Conservation (phyloP, 164 flowering plant genomes). For the Stephania cephalantha region DNA sequence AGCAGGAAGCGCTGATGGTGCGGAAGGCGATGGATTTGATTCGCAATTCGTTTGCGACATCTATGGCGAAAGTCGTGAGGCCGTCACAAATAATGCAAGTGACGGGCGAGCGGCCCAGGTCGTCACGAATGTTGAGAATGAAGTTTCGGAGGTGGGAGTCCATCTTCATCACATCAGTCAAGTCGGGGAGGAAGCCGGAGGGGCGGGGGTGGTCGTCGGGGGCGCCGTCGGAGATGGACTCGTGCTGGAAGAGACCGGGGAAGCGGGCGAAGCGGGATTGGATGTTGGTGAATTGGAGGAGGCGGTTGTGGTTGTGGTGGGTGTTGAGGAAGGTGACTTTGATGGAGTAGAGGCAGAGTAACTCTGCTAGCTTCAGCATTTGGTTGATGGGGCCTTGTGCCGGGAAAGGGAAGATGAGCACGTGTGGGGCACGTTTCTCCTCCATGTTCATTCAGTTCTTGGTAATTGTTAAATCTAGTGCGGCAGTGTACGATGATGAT, state of each 20-base stretch:
- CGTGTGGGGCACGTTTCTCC: slow-evolving; percentile 19
- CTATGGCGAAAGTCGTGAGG: slow-evolving; percentile 22
- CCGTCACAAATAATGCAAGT: slow-evolving; percentile 44
- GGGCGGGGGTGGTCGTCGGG: slow-evolving; percentile 24
- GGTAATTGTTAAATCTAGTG: no score
- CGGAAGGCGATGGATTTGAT: slow-evolving; percentile 35
- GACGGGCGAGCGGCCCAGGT: background rate
- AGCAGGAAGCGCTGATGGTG: slow-evolving; percentile 33
- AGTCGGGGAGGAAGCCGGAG: slow-evolving; percentile 3
- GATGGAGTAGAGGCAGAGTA: slow-evolving; percentile 21
- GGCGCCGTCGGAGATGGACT: slow-evolving; percentile 32
- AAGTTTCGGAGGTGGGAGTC: slow-evolving; percentile 22
- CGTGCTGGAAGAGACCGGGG: slow-evolving; percentile 23
- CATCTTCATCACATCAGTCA: slow-evolving; percentile 7
- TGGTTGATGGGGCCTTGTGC: slow-evolving; percentile 32
- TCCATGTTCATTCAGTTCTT: background rate
- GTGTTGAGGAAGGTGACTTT: slow-evolving; percentile 30
- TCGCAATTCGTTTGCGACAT: slow-evolving; percentile 32
- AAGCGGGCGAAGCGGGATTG: slow-evolving; percentile 16
- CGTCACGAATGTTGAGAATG: slow-evolving; percentile 7
- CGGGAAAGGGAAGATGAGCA: slow-evolving; percentile 30
- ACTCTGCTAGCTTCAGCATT: slow-evolving; percentile 34
- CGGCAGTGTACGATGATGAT: no score
- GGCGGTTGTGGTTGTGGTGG: slow-evolving; percentile 19
- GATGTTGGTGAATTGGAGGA: slow-evolving; percentile 16